Evolutionary conservation across 495 filamentous ascomycete genomes (phyloP).

Genomic region (Usnea hakonensis): DNA sequence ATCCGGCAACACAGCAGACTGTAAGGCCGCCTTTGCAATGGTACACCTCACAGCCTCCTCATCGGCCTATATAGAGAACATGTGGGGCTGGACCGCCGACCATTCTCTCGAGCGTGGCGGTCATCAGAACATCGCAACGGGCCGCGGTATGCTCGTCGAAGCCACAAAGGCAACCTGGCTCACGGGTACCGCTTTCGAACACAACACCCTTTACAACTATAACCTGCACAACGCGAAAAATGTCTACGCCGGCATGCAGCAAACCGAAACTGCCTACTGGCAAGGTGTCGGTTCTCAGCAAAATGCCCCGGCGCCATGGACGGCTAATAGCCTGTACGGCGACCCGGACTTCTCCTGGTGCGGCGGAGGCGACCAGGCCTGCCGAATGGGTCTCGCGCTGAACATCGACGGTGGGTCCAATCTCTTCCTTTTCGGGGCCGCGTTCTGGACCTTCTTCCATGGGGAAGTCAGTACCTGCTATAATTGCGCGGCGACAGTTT

Average conservation of each 20-base stretch:
- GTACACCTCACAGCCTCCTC: slow-evolving; percentile 42
- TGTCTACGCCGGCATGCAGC: slow-evolving; percentile 40
- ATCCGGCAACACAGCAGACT: slow-evolving; percentile 26
- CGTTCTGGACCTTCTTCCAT: slow-evolving; percentile 48
- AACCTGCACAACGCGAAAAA: slow-evolving; percentile 42
- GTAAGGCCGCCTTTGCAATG: slow-evolving; percentile 46
- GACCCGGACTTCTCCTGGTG: slow-evolving; percentile 38
- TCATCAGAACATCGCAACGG: slow-evolving; percentile 40
- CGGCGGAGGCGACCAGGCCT: slow-evolving; percentile 29
- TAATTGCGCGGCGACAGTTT: neutral
- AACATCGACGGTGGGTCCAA: slow-evolving; percentile 36
- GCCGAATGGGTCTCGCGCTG: slow-evolving; percentile 38
- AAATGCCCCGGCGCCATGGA: slow-evolving; percentile 42
- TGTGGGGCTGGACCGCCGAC: slow-evolving; percentile 54
- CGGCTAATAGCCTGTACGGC: slow-evolving; percentile 27
- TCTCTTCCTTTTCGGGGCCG: slow-evolving; percentile 48
- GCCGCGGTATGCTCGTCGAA: slow-evolving; percentile 45
- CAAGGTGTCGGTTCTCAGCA: slow-evolving; percentile 31
- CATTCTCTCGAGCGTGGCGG: slow-evolving; percentile 39
- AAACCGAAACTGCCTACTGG: slow-evolving; percentile 43
- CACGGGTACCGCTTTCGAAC: slow-evolving; percentile 37
- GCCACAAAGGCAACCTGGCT: slow-evolving; percentile 39
- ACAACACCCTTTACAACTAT: slow-evolving; percentile 46
- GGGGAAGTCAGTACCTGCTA: slow-evolving; percentile 9
- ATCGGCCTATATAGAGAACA: slow-evolving; percentile 48